Conservation (phyloP, 352 stramenopile genomes). For the Phytophthora tubulina region DNA sequence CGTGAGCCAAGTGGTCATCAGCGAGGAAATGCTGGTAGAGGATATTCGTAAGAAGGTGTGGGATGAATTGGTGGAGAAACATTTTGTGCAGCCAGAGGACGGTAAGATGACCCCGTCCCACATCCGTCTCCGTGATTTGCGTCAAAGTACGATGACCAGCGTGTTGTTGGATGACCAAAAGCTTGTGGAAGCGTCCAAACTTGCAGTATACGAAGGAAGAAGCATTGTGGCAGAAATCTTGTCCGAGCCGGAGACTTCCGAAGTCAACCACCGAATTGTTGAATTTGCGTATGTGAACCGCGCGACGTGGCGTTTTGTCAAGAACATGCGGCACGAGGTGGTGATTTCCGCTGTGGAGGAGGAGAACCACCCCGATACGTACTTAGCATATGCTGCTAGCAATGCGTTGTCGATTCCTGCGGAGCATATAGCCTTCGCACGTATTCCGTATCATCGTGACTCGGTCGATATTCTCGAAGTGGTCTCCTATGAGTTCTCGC, state of each 20-base stretch:
- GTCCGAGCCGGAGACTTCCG: slow-evolving; percentile 52
- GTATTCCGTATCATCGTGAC: slow-evolving; percentile 69
- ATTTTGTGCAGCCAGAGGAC: slow-evolving; percentile 40
- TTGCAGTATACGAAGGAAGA: slow-evolving; percentile 83
- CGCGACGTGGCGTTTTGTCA: slow-evolving; percentile 69
- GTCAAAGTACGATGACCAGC: slow-evolving; percentile 71
- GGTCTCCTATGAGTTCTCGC: slow-evolving; percentile 56
- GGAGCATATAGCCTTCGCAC: slow-evolving; percentile 64
- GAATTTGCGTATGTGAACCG: slow-evolving; percentile 80
- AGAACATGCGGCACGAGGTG: slow-evolving; percentile 63
- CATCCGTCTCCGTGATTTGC: slow-evolving; percentile 74
- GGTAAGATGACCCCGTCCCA: slow-evolving; percentile 43
- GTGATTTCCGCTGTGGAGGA: slow-evolving; percentile 54
- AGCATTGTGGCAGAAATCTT: slow-evolving; percentile 82
- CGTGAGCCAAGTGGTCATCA: slow-evolving; percentile 75
- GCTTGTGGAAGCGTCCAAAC: slow-evolving; percentile 69
- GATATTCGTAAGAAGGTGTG: slow-evolving; percentile 70
- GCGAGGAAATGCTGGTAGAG: slow-evolving; percentile 79
- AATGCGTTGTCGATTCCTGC: slow-evolving; percentile 55
- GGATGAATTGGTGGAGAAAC: slow-evolving; percentile 56
- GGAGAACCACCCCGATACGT: slow-evolving; percentile 45
- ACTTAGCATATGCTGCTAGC: slow-evolving; percentile 51
- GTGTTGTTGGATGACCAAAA: slow-evolving; percentile 72
- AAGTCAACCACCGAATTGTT: slow-evolving; percentile 64
- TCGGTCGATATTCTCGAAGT: slow-evolving; percentile 82